phyloP scores from a whole-genome alignment of 352 stramenopile species.

The Pythium sp. region DNA sequence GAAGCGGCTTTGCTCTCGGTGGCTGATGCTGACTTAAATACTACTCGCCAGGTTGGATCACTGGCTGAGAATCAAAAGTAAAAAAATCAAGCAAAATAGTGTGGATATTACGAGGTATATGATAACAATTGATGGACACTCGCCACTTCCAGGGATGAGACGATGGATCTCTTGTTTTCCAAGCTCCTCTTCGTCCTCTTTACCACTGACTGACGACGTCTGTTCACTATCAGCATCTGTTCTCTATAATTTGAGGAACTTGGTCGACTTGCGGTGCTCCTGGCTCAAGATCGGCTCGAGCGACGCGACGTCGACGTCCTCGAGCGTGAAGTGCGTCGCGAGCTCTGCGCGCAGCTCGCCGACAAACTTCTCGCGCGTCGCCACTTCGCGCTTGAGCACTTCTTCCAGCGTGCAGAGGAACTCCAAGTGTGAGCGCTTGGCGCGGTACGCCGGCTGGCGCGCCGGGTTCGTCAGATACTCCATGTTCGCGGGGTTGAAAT shows the following conservation, averaged over 20 bases:
- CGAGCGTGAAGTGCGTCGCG: conserved; percentile 52
- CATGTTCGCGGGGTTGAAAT: conserved; percentile 94
- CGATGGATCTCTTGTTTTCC: neutral
- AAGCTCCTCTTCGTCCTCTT: neutral
- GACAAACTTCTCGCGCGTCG: conserved; percentile 43
- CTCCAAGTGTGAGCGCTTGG: conserved; percentile 89
- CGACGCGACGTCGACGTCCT: conserved; percentile 45
- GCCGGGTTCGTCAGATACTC: conserved; percentile 92
- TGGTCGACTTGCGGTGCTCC: conserved; percentile 68
- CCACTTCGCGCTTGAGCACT: conserved; percentile 39
- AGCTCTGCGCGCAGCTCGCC: conserved; percentile 46
- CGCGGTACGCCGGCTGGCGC: conserved; percentile 94
- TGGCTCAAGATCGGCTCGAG: conserved; percentile 45
- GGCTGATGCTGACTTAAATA: no score
- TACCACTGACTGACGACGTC: neutral
- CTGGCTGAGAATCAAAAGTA: no score
- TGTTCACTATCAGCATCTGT: neutral
- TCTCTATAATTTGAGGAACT: conserved; percentile 45
- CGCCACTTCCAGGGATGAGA: no score
- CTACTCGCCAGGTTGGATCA: no score
- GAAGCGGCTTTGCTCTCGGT: no score
- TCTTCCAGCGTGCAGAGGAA: conserved; percentile 93
- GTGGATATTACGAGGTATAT: no score
- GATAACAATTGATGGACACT: no score
- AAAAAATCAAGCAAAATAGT: no score